Evolutionary conservation across 805 yeast genomes (phyloP), one percentile per base, ranked within the genome.

Genomic region (Kluyveromyces siamensis): DNA sequence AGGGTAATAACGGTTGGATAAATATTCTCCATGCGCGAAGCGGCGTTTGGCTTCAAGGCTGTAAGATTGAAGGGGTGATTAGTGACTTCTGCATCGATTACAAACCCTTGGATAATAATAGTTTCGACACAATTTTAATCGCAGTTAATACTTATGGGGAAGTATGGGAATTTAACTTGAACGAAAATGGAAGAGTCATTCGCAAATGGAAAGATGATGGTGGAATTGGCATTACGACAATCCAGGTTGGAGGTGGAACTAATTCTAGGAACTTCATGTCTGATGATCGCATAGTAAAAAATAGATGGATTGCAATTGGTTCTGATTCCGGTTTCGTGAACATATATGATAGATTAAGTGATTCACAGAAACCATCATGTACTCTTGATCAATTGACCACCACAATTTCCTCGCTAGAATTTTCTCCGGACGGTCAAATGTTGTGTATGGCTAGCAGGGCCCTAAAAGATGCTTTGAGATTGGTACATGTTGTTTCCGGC

Each of bases 1-100:
- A 79, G 37, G 99, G 98, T 57, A 80, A 81, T 52, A 79, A 83
- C 48, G 99, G 99, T 35, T 91, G 96, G 93, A 75, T 93, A 52
- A 91, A 91, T 62, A 62, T 95, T 6, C 61, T 93, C 30, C 81
- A 83, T 43, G 84, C 93, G 1, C 58, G 70, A 7, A 83, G 87
- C 0, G 95, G 96, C n/a, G 89, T 86, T 57, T 90, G 93, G 85
- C 63, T 87, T 18, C 76, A 80, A 42, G 96, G 91, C 2, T 88
- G 88, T 61, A 91, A 91, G 64, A 77, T 89, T 30, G 96, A 93
- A 62, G 98, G 97, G 6, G 77, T 79, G 1, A 71, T 90, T 40
- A 80, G 84, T 7, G 99, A 93, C 66, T 80, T 90, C 59, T 65
- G 68, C 48, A 51, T 66, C 37, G 70, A 66, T 48, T 66, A 66